These are phyloP conservation scores for Nidula niveotomentosa DNA, from an alignment of 1,284 basidiomycete species.

Conservation along the genomic window DNA sequence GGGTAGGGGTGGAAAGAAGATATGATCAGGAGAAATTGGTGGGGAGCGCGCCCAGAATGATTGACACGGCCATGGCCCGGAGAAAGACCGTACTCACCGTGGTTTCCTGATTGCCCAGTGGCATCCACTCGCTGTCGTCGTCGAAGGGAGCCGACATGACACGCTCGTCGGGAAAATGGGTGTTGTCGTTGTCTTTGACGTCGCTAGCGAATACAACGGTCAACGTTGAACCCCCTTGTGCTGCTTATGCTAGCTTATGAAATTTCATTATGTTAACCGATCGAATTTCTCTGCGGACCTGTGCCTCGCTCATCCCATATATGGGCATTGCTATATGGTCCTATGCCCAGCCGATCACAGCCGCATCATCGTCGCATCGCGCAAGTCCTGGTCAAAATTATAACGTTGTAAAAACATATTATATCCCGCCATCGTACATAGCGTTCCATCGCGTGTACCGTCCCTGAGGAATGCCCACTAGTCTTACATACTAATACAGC, in stretches of 20 bases:
- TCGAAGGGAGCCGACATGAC: not conserved
- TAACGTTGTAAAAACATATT: no score
- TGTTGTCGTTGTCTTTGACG: no score
- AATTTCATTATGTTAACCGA: not conserved
- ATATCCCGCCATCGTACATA: no score
- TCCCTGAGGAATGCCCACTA: no score
- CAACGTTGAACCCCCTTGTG: not conserved
- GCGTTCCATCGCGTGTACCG: no score
- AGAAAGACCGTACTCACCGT: conserved; percentile 12
- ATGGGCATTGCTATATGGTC: not conserved
- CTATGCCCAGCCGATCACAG: no score
- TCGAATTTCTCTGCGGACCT: not conserved
- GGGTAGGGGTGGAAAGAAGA: conserved; percentile 4
- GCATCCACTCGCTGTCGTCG: not conserved
- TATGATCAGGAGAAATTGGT: conserved; percentile 5
- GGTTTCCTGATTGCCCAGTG: not conserved
- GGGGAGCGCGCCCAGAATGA: conserved; percentile 8
- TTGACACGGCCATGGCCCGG: conserved; percentile 11
- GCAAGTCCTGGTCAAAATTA: no score
- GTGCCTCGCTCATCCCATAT: not conserved
- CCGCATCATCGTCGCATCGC: no score
- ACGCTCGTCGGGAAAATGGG: not conserved
- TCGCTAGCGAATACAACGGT: no score
- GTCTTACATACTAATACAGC: no score
- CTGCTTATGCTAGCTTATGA: not conserved